These are phyloP conservation scores for Fusarium sp. DNA, from an alignment of 2,329 filamentous ascomycete species.

Conservation along the genomic window DNA sequence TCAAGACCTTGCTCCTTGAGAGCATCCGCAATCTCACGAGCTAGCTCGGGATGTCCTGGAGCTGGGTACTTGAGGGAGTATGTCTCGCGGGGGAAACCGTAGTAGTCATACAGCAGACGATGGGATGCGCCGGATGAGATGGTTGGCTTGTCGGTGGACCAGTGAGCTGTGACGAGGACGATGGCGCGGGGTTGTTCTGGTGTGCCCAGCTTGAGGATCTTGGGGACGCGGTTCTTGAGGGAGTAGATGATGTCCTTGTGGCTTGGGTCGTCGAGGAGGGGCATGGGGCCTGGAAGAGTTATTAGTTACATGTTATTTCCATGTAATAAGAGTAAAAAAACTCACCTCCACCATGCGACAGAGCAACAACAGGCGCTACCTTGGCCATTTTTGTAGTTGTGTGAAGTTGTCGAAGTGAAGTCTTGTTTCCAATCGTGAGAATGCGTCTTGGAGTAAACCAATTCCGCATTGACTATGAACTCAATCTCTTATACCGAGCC, in stretches of 20 bases:
- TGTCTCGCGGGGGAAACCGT: conserved; percentile 65
- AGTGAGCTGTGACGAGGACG: conserved; percentile 68
- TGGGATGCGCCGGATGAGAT: conserved; percentile 62
- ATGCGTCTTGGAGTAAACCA: conserved; percentile 20
- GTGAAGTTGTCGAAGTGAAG: conserved; percentile 3
- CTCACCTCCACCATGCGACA: conserved; percentile 62
- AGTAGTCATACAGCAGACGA: conserved; percentile 67
- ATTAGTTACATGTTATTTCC: background rate
- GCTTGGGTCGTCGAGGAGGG: conserved; percentile 64
- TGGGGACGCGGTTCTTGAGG: conserved; percentile 63
- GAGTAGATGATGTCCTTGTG: conserved; percentile 63
- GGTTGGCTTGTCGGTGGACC: conserved; percentile 60
- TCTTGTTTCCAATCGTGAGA: background rate
- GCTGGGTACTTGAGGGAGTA: conserved; percentile 68
- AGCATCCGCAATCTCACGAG: conserved; percentile 57
- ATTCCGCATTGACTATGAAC: conserved; percentile 11
- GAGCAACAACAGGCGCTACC: conserved; percentile 57
- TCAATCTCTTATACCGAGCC: background rate
- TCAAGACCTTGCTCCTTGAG: conserved; percentile 59
- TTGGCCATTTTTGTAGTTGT: conserved; percentile 47
- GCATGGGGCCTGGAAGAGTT: conserved; percentile 60
- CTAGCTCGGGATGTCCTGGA: conserved; percentile 64
- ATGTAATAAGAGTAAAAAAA: background rate
- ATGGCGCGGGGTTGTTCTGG: conserved; percentile 62
- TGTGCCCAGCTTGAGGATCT: conserved; percentile 65